Evolutionary conservation across 306 rosid genomes (phyloP).

Genomic region (Luffa acutangula): DNA sequence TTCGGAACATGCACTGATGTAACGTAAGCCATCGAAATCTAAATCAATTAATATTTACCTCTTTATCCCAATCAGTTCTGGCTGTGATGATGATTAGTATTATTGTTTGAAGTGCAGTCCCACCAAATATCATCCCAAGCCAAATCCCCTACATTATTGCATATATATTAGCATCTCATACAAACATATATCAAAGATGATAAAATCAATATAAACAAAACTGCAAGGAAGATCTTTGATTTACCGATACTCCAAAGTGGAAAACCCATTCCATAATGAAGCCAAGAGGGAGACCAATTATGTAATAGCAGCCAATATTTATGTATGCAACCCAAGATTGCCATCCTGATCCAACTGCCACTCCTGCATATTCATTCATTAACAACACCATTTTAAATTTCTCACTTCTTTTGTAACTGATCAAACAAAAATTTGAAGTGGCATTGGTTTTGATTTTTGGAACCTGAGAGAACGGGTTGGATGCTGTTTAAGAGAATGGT

Average conservation of each 20-base stretch:
- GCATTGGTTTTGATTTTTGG: too few species aligned
- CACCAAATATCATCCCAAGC: constrained; percentile 59
- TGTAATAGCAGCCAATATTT: constrained; percentile 45
- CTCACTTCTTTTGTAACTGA: too few species aligned
- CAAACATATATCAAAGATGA: too few species aligned
- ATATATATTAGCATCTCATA: too few species aligned
- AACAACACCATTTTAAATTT: too few species aligned
- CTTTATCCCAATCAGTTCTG: constrained; percentile 40
- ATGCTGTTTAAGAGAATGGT: constrained; percentile 60
- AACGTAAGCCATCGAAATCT: too few species aligned
- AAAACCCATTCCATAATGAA: not conserved
- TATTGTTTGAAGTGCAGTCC: constrained; percentile 39
- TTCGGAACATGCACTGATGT: too few species aligned
- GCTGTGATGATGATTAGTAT: constrained; percentile 19
- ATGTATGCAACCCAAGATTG: constrained; percentile 46
- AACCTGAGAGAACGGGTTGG: constrained; percentile 66
- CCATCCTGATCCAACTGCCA: constrained; percentile 72
- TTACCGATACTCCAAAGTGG: not conserved
- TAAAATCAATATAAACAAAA: too few species aligned
- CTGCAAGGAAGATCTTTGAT: too few species aligned
- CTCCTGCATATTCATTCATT: not conserved
- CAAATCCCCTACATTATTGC: constrained; percentile 28
- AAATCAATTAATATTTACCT: constrained; percentile 19
- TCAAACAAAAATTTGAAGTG: too few species aligned
- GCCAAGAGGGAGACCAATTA: constrained; percentile 24